A percentile compares a stretch with the other conserved stretches of the same genome.
phyloP scores from a whole-genome alignment of 164 flowering plant genomes.

The Vitis vinifera region DNA sequence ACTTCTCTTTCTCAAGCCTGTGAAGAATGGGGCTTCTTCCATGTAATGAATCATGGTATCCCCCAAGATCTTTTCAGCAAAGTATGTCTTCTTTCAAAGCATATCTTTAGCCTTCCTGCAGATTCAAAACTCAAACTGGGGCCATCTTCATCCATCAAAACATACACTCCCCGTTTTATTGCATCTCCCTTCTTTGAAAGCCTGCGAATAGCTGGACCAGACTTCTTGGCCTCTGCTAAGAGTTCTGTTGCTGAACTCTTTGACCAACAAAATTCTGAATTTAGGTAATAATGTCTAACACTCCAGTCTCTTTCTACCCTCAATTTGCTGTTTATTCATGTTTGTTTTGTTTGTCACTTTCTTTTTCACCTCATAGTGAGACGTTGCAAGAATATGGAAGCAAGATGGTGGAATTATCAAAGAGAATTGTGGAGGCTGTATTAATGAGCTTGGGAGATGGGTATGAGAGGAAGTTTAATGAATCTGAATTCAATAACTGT shows the following conservation, averaged over 20 bases:
- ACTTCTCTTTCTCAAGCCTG: constrained; percentile 64
- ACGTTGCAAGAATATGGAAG: constrained; percentile 67
- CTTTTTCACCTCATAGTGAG: constrained; percentile 40
- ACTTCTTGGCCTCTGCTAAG: constrained; percentile 68
- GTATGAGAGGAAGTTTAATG: constrained; percentile 35
- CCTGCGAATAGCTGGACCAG: constrained; percentile 77
- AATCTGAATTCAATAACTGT: constrained; percentile 60
- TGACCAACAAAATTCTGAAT: constrained; percentile 38
- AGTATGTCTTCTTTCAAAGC: constrained; percentile 40
- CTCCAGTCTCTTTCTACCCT: not conserved
- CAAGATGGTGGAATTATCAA: constrained; percentile 63
- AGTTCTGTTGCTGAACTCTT: constrained; percentile 54
- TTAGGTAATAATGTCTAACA: constrained; percentile 42
- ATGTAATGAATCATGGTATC: constrained; percentile 80
- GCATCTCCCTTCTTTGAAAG: constrained; percentile 91
- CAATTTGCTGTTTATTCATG: not conserved
- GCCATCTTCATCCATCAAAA: constrained; percentile 55
- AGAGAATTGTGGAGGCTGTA: constrained; percentile 40
- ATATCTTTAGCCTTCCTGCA: constrained; percentile 58
- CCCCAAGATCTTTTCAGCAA: constrained; percentile 44
- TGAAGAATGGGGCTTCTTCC: constrained; percentile 86
- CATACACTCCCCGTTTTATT: constrained; percentile 86
- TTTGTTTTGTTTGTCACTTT: too few relatives aligned
- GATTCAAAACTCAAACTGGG: constrained; percentile 69
- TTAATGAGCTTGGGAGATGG: constrained; percentile 57